Conservation (phyloP, 2,329 filamentous ascomycete species). For the Colletotrichum gigasporum region DNA sequence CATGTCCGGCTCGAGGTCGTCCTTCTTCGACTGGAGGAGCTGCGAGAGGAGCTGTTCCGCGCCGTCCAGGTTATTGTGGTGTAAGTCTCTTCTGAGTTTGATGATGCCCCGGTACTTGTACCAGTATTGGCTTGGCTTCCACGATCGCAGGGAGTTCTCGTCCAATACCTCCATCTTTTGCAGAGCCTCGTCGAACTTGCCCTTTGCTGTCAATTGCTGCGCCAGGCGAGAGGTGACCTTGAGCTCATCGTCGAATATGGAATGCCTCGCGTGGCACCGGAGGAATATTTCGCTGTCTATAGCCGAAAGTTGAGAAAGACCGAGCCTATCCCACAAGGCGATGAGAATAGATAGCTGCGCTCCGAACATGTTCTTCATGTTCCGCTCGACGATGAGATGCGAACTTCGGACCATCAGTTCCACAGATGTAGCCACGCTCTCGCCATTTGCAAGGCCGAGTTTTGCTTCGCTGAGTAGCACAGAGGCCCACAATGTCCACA, state of each 20-base stretch:
- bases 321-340: constrained; percentile 80
- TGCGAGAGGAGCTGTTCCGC: constrained; percentile 61
- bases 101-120: constrained; percentile 73
- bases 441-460: constrained; percentile 76
- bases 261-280: constrained; percentile 70
- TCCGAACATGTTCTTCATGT: constrained; percentile 77
- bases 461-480: constrained; percentile 88
- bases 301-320: constrained; percentile 64
- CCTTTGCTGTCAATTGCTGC: constrained; percentile 64
- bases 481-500: constrained; percentile 86
- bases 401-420: constrained; percentile 86
- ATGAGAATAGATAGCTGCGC: constrained; percentile 78
- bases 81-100: constrained; percentile 70
- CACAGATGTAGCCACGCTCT: constrained; percentile 69
- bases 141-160: constrained; percentile 70
- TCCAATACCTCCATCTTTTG: constrained; percentile 56
- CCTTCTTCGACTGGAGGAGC: constrained; percentile 59
- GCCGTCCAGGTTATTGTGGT: constrained; percentile 61
- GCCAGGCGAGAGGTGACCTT: constrained; percentile 78
- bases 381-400: constrained; percentile 81
- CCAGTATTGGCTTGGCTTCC: constrained; percentile 82
- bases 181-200: constrained; percentile 75
- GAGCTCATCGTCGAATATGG: constrained; percentile 78
- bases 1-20: constrained; percentile 63
- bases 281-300: constrained; percentile 78